phyloP scores from a whole-genome alignment of 192 early-diverging fungal genomes.

The Jimgerdemannia flammicorona region DNA sequence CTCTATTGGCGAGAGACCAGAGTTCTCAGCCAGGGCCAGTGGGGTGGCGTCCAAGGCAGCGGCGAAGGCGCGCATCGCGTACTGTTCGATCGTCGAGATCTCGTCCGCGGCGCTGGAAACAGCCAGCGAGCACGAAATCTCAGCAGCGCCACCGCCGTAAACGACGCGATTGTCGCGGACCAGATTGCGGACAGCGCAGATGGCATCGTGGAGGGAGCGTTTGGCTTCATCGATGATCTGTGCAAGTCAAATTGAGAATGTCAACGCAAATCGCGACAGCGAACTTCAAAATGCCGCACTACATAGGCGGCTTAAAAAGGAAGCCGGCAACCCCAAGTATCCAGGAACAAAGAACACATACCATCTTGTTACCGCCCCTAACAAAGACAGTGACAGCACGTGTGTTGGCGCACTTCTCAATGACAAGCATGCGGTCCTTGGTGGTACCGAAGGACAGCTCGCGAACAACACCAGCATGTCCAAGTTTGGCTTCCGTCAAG shows the following conservation, averaged over 20 bases:
- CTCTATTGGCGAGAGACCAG: constrained; percentile 94
- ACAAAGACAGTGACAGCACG: constrained; percentile 97
- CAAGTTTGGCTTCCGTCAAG: constrained; percentile 82
- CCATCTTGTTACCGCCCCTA: constrained; percentile 99
- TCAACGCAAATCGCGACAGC: background rate
- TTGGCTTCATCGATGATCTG: constrained; percentile 98
- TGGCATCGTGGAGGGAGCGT: constrained; percentile 95
- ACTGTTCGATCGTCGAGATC: constrained; percentile 93
- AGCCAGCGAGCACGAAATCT: constrained; percentile 93
- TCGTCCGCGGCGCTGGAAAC: constrained; percentile 88
- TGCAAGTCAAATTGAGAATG: constrained; percentile 10
- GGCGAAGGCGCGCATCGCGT: constrained; percentile 99
- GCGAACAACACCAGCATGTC: constrained; percentile 89
- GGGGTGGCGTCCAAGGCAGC: constrained; percentile 94
- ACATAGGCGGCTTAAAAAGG: background rate
- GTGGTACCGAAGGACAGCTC: constrained; percentile 97
- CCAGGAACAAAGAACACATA: constrained; percentile 7
- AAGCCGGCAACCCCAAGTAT: background rate
- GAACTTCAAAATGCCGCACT: background rate
- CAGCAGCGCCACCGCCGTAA: constrained; percentile 98
- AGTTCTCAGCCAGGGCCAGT: constrained; percentile 92
- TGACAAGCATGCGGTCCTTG: constrained; percentile 98
- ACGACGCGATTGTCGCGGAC: constrained; percentile 97
- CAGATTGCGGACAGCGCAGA: constrained; percentile 98
- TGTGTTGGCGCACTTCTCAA: constrained; percentile 99